Evolutionary conservation across 2,329 filamentous ascomycete species (phyloP), one percentile per base, ranked within the genome.

Genomic region (Aspergillus neoniger): DNA sequence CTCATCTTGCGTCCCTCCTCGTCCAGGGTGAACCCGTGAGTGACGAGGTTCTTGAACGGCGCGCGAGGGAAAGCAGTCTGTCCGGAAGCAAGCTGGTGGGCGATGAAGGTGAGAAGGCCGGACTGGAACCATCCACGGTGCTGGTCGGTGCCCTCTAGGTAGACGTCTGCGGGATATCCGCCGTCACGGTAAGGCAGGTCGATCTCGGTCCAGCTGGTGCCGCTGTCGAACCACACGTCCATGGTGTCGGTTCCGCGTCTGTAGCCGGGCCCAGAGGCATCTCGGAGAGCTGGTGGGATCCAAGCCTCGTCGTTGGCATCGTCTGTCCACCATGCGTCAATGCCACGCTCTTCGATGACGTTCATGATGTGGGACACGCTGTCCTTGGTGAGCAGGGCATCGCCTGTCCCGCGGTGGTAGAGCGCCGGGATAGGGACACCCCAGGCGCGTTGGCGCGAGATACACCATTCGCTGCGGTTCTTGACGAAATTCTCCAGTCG

Each of bases 211-310:
- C 95, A 99, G 71, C 92, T 96, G 53, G 91, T 96, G 5, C 95
- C 95, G 66, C 95, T 98, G 75, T 99, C 95, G 69, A 99, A 99
- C 95, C 95, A 99, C 9, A 99, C 95, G 75, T 99, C 95, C 95
- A 99, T 99, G 0, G 95, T 99, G 71, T 99, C 95, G 47, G 83
- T 91, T 14, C 94, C 94, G 63, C 95, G 89, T 51, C 85, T 81
- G 72, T 89, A 95, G 5, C 79, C 74, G 4, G 67, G 53, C 30
- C 73, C 69, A 8, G 70, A 57, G 14, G 82, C 79, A 32, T 75
- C 74, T 47, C 79, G 78, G 1, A 96, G 79, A 9, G 85, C 83
- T 5, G 85, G 76, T 2, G 88, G 86, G 32, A 96, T 82, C 94
- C 94, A 99, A 0, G 85, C 86, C 23, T 83, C 79, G 55, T 98